These are phyloP conservation scores for Heterobasidion occidentale DNA, from an alignment of 1,284 basidiomycete species.

Conservation along the genomic window DNA sequence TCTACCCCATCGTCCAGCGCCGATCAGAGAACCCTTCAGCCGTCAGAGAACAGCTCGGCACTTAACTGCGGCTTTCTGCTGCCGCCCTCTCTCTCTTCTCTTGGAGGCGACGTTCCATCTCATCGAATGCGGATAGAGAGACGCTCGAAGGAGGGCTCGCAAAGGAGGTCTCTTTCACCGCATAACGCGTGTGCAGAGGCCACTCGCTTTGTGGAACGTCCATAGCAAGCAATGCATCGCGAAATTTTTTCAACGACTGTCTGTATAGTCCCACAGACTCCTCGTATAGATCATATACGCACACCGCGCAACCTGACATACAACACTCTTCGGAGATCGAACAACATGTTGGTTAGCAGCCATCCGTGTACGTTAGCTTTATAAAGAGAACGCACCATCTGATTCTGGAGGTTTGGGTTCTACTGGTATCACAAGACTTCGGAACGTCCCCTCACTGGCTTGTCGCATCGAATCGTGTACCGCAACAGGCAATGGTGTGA, in stretches of 20 bases:
- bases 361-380: background rate
- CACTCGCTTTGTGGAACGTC: slow-evolving; percentile 56
- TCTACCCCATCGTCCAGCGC: background rate
- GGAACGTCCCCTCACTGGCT: slow-evolving; percentile 28
- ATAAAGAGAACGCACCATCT: slow-evolving; percentile 42
- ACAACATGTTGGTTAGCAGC: background rate
- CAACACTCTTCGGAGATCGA: slow-evolving; percentile 63
- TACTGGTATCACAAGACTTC: slow-evolving; percentile 52
- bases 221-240: slow-evolving; percentile 36
- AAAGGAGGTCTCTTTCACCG: background rate
- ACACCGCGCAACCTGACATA: slow-evolving; percentile 87
- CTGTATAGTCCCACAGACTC: slow-evolving; percentile 68
- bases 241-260: slow-evolving; percentile 43
- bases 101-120: slow-evolving; percentile 50
- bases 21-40: background rate
- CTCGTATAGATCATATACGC: slow-evolving; percentile 83
- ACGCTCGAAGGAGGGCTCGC: slow-evolving; percentile 13
- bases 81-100: slow-evolving; percentile 30
- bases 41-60: background rate
- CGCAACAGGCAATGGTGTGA: background rate
- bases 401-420: slow-evolving; percentile 51
- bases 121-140: slow-evolving; percentile 52
- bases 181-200: slow-evolving; percentile 40
- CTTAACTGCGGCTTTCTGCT: background rate
- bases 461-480: background rate